Evolutionary conservation across 2,329 filamentous ascomycete species (phyloP).

Genomic region (Neocucurbitaria cava): DNA sequence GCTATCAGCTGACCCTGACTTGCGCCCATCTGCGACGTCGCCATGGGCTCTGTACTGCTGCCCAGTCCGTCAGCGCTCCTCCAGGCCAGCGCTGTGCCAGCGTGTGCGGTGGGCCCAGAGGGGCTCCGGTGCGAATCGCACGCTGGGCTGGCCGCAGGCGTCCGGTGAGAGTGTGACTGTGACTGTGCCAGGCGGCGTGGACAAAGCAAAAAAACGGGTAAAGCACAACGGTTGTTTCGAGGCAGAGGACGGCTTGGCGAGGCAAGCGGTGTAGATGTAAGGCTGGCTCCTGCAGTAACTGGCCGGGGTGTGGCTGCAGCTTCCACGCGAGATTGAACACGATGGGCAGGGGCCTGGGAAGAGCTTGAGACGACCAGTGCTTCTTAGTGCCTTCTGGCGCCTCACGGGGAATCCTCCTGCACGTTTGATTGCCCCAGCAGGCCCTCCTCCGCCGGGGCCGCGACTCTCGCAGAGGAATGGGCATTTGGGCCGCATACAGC

Average conservation of each 20-base stretch:
- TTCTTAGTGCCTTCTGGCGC: conserved; percentile 45
- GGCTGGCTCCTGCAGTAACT: conserved; percentile 43
- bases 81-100: conserved; percentile 5
- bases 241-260: conserved; percentile 22
- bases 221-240: conserved; percentile 46
- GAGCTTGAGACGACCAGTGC: conserved; percentile 44
- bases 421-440: conserved; percentile 34
- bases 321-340: conserved; percentile 47
- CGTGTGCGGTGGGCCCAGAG: conserved; percentile 25
- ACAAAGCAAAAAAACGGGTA: conserved; percentile 30
- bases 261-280: conserved; percentile 43
- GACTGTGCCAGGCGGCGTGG: conserved; percentile 24
- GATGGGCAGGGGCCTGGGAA: conserved; percentile 40
- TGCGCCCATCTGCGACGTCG: conserved; percentile 29
- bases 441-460: conserved; percentile 37
- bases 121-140: conserved; percentile 37
- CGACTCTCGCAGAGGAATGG: conserved; percentile 14
- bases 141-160: conserved; percentile 35
- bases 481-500: conserved; percentile 5
- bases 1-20: conserved; percentile 37
- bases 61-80: conserved; percentile 8
- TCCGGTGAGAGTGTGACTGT: conserved; percentile 22
- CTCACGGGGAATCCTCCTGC: conserved; percentile 26
- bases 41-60: conserved; percentile 25
- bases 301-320: conserved; percentile 39